Percentiles rank a stretch among this genome's conserved stretches.
Evolutionary conservation across 2,329 filamentous ascomycete species (phyloP).

Genomic region (Pseudogymnoascus sp.): DNA sequence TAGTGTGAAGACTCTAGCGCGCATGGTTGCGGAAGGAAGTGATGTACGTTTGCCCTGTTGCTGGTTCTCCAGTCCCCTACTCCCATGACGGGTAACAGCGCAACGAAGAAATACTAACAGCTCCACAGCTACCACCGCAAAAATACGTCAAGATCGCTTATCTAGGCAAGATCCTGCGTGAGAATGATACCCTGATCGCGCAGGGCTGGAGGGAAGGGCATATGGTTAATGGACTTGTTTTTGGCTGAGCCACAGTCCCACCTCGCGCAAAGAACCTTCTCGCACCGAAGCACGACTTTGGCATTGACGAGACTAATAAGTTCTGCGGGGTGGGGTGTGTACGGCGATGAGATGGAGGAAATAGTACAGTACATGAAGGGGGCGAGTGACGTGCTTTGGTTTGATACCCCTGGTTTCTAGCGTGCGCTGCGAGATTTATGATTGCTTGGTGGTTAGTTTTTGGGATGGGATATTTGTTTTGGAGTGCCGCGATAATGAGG

Average conservation of each 20-base stretch:
- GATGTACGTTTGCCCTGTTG: constrained; percentile 44
- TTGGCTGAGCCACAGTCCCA: constrained; percentile 17
- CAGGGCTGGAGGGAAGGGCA: constrained; percentile 74
- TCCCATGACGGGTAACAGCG: neutral
- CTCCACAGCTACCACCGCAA: constrained; percentile 43
- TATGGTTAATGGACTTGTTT: constrained; percentile 69
- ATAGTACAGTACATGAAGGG: neutral
- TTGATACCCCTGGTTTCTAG: constrained; percentile 11
- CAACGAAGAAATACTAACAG: neutral
- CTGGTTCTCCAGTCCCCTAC: neutral
- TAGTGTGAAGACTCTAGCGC: constrained; percentile 56
- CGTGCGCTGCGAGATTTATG: constrained; percentile 5
- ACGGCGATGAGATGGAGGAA: neutral
- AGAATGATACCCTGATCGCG: constrained; percentile 55
- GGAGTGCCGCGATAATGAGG: neutral
- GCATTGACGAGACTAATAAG: neutral
- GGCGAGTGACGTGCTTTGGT: neutral
- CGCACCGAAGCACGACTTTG: neutral
- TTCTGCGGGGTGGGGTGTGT: neutral
- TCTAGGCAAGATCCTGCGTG: constrained; percentile 72
- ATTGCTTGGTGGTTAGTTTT: neutral
- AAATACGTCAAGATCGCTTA: constrained; percentile 68
- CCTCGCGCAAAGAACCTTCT: neutral
- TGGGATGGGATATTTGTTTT: neutral
- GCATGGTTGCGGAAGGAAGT: constrained; percentile 57